These are phyloP conservation scores for Cutaneotrichosporon sp. DNA, from an alignment of 1,284 basidiomycete genomes.

Conservation along the genomic window DNA sequence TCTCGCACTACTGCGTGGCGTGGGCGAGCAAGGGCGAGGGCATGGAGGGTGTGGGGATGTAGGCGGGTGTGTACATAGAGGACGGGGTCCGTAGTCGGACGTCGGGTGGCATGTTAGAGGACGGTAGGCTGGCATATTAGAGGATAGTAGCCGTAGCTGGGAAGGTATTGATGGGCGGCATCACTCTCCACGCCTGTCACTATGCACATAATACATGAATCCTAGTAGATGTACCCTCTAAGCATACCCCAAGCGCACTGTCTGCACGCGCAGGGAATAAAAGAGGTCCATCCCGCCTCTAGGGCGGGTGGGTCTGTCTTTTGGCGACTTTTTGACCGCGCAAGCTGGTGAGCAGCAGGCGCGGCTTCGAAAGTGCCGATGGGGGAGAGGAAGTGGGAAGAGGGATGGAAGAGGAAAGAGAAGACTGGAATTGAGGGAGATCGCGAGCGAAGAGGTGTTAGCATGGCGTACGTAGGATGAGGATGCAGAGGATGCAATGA, in stretches of 20 bases:
- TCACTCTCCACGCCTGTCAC: background rate
- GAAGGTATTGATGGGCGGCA: no score
- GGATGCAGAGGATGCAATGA: background rate
- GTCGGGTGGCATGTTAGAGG: no score
- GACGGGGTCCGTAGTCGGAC: no score
- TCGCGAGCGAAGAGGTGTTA: no score
- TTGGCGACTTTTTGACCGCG: constrained; percentile 52
- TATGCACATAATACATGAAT: background rate
- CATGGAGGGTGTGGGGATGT: constrained; percentile 16
- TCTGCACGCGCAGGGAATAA: constrained; percentile 35
- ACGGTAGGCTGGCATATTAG: no score
- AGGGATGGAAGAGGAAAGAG: background rate
- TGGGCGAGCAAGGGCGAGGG: constrained; percentile 59
- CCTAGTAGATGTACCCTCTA: constrained; percentile 38
- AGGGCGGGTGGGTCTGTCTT: constrained; percentile 18
- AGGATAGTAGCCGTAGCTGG: no score
- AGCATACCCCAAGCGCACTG: constrained; percentile 41
- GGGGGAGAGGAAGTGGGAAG: background rate
- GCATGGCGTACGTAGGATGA: background rate
- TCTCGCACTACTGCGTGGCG: constrained; percentile 81
- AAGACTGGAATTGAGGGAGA: background rate
- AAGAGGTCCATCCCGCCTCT: constrained; percentile 29
- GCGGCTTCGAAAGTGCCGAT: constrained; percentile 52
- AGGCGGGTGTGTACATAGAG: background rate
- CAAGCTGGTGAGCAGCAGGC: constrained; percentile 38